These are phyloP conservation scores for Mycena galericulata DNA, from an alignment of 768 basidiomycete genomes.

Conservation along the genomic window DNA sequence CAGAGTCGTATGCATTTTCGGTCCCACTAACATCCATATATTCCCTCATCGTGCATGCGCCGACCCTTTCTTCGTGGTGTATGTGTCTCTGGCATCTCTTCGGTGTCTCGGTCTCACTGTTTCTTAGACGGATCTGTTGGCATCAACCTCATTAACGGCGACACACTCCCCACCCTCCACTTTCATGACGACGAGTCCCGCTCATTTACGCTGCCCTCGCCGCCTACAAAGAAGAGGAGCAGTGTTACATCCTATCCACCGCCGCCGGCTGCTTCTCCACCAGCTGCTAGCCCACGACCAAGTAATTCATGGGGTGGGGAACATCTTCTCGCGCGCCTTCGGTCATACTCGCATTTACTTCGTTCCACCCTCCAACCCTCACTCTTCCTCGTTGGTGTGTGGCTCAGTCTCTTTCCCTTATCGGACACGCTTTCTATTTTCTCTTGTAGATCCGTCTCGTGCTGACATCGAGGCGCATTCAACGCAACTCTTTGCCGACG, in stretches of 20 bases:
- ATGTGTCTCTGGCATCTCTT: slow-evolving; percentile 40
- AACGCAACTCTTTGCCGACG: slow-evolving; percentile 84
- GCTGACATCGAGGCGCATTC: slow-evolving; percentile 95
- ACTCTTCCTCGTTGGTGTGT: slow-evolving; percentile 75
- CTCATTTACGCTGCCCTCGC: slow-evolving; percentile 71
- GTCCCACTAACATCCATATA: slow-evolving; percentile 91
- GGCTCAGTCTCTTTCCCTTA: neutral
- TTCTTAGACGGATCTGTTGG: slow-evolving; percentile 85
- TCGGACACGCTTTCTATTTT: neutral
- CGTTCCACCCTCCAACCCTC: slow-evolving; percentile 88
- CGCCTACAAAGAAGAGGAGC: slow-evolving; percentile 47
- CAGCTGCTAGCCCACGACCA: slow-evolving; percentile 55
- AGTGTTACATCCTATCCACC: slow-evolving; percentile 73
- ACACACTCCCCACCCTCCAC: slow-evolving; percentile 89
- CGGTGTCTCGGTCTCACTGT: slow-evolving; percentile 33
- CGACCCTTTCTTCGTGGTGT: slow-evolving; percentile 90
- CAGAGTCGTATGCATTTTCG: slow-evolving; percentile 96
- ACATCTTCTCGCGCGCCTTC: slow-evolving; percentile 81
- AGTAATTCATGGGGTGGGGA: slow-evolving; percentile 88
- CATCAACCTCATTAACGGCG: slow-evolving; percentile 88
- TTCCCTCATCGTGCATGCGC: slow-evolving; percentile 87
- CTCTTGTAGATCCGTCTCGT: slow-evolving; percentile 78
- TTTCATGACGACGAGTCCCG: slow-evolving; percentile 98
- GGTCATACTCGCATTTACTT: slow-evolving; percentile 82
- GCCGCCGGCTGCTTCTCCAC: slow-evolving; percentile 53